These are phyloP conservation scores for Exophiala viscosa DNA, from an alignment of 2,329 filamentous ascomycete species.

Conservation along the genomic window DNA sequence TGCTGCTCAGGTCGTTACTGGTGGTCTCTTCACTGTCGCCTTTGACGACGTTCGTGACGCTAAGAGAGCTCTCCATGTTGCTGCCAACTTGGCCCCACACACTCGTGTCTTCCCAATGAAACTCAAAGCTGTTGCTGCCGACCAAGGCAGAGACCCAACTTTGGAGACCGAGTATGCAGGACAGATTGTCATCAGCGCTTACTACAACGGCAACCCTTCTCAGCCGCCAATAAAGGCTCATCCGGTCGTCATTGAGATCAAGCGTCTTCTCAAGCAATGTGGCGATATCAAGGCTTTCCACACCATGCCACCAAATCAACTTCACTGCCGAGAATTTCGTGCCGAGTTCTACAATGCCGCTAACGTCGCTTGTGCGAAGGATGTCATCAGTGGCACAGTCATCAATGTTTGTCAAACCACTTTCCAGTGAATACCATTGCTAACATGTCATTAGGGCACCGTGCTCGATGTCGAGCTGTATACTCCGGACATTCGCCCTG, in stretches of 20 bases:
- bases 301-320: slow-evolving; percentile 30
- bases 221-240: slow-evolving; percentile 6
- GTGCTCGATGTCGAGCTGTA: slow-evolving; percentile 27
- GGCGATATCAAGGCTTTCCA: slow-evolving; percentile 39
- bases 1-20: slow-evolving; percentile 34
- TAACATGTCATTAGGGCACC: slow-evolving; percentile 30
- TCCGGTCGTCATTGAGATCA: slow-evolving; percentile 48
- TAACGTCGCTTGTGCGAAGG: slow-evolving; percentile 35
- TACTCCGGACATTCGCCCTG: slow-evolving; percentile 14
- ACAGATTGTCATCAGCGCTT: slow-evolving; percentile 52
- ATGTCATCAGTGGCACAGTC: slow-evolving; percentile 34
- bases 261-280: slow-evolving; percentile 36
- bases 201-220: slow-evolving; percentile 32
- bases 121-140: slow-evolving; percentile 43
- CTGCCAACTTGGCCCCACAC: slow-evolving; percentile 42
- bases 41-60: slow-evolving; percentile 62
- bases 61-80: slow-evolving; percentile 47
- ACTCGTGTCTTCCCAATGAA: slow-evolving; percentile 50
- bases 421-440: neutral
- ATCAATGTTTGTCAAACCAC: slow-evolving; percentile 7
- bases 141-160: slow-evolving; percentile 28
- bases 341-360: slow-evolving; percentile 40
- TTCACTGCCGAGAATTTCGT: slow-evolving; percentile 36
- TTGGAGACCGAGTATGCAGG: slow-evolving; percentile 50
- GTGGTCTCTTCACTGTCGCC: slow-evolving; percentile 50